Base-by-base conservation (phyloP, 2,329 filamentous ascomycete genomes). In the Pestalotiopsis fici region DNA sequence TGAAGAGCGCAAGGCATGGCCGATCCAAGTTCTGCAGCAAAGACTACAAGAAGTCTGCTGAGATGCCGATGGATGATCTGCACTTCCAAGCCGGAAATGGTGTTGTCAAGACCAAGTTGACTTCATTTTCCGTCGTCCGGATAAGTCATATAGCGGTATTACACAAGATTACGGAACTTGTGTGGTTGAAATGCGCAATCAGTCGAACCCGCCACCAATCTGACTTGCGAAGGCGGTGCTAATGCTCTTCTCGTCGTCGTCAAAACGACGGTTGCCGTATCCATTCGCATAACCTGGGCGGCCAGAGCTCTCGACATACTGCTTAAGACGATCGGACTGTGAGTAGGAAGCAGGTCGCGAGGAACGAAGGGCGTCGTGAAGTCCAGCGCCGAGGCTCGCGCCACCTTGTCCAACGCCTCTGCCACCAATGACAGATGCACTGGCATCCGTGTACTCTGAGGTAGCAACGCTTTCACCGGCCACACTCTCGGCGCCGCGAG, bases 191-290 rank as follows among this genome's bases (percentile, higher is more conserved):
- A 39, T 64, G 47, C 12, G 39, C 63, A 57, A 76, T 78, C 75
- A 76, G 68, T 76, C 75, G 68, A 76, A 79, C 69, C 78, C 78
- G 73, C 86, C 84, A 70, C 93, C 94, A 72, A 98, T 90, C 81
- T 98, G 96, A 83, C 94, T 98, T 69, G 95, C 95, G 82, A 98
- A 99, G 61, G 95, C 95, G 64, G 96, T 98, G 76, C 94, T 97
- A 75, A 98, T 90, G 80, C 95, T 98, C 82, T 96, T 94, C 75
- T 96, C 94, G 78, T 98, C 96, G 72, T 99, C 96, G 73, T 99
- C 96, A 69, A 91, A 89, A 64, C 85, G 86, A 74, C 91, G 91
- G 25, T 54, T 54, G 65, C 88, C 90, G 76, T 88, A 93, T 64
- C 91, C 89, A 77, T 90, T 93, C 70, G 87, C 85, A 31, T 85